These are phyloP conservation scores for Fusarium algeriense DNA, from an alignment of 2,329 filamentous ascomycete species.

Conservation along the genomic window DNA sequence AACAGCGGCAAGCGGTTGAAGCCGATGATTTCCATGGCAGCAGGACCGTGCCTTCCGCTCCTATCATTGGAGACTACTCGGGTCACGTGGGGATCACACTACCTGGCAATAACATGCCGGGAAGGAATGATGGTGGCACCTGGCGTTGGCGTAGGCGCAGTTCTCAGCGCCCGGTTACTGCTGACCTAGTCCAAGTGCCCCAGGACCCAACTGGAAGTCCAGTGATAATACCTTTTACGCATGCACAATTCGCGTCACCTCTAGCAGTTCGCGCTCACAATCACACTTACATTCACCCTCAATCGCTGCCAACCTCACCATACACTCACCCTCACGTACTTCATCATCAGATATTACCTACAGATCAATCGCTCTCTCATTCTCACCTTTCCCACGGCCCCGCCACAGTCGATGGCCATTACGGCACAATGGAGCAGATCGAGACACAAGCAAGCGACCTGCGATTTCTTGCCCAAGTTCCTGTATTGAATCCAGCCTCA, in stretches of 20 bases:
- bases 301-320: slow-evolving; percentile 6
- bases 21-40: slow-evolving; percentile 24
- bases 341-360: slow-evolving; percentile 16
- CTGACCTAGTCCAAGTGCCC: neutral
- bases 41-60: slow-evolving; percentile 3
- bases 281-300: slow-evolving; percentile 13
- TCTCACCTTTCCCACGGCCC: slow-evolving; percentile 9
- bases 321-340: slow-evolving; percentile 21
- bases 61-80: slow-evolving; percentile 4
- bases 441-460: slow-evolving; percentile 67
- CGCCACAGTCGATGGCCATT: slow-evolving; percentile 37
- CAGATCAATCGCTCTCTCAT: slow-evolving; percentile 19
- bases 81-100: slow-evolving; percentile 33
- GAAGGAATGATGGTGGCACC: slow-evolving; percentile 29
- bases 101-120: slow-evolving; percentile 7
- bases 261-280: slow-evolving; percentile 25
- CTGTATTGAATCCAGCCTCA: slow-evolving; percentile 45
- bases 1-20: slow-evolving; percentile 18
- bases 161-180: slow-evolving; percentile 27
- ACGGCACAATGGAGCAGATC: slow-evolving; percentile 63
- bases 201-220: slow-evolving; percentile 15
- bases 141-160: slow-evolving; percentile 34
- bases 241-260: slow-evolving; percentile 35
- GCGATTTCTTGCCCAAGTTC: slow-evolving; percentile 62
- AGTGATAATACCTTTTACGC: slow-evolving; percentile 35